Evolutionary conservation across 2,329 filamentous ascomycete genomes (phyloP).

Genomic region (Aplosporella prunicola): DNA sequence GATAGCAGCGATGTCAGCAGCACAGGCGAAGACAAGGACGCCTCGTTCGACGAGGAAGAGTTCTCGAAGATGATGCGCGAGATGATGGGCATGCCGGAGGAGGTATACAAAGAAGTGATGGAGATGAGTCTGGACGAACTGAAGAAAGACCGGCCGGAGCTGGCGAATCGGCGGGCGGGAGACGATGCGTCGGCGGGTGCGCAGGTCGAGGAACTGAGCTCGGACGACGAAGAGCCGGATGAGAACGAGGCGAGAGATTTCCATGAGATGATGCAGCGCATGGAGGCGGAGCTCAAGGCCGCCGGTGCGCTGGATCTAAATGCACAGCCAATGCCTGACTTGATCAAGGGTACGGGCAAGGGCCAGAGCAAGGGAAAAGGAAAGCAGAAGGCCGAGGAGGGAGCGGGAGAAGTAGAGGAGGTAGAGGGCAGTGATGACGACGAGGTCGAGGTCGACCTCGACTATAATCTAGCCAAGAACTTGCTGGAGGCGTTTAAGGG

Average conservation of each 20-base stretch:
- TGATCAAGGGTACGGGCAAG: slow-evolving; percentile 20
- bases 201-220: slow-evolving; percentile 28
- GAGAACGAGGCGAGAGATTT: slow-evolving; percentile 52
- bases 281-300: slow-evolving; percentile 63
- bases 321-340: slow-evolving; percentile 14
- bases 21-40: slow-evolving; percentile 62
- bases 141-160: slow-evolving; percentile 1
- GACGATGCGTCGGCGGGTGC: slow-evolving; percentile 12
- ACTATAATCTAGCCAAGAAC: slow-evolving; percentile 84
- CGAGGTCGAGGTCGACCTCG: slow-evolving; percentile 53
- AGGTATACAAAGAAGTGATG: slow-evolving; percentile 23
- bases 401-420: slow-evolving; percentile 25
- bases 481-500: slow-evolving; percentile 87
- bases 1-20: slow-evolving; percentile 32
- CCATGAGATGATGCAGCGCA: slow-evolving; percentile 53
- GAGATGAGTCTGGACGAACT: slow-evolving; percentile 14
- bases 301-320: slow-evolving; percentile 53
- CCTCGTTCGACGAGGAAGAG: slow-evolving; percentile 74
- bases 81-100: slow-evolving; percentile 63
- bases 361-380: slow-evolving; percentile 20
- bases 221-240: slow-evolving; percentile 29
- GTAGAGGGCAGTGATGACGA: slow-evolving; percentile 32
- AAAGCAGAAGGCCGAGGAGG: slow-evolving; percentile 11
- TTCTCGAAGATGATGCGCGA: slow-evolving; percentile 84
- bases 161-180: slow-evolving; percentile 3